phyloP scores from a whole-genome alignment of 306 rosid genomes.

The Pterocarpus santalinus region DNA sequence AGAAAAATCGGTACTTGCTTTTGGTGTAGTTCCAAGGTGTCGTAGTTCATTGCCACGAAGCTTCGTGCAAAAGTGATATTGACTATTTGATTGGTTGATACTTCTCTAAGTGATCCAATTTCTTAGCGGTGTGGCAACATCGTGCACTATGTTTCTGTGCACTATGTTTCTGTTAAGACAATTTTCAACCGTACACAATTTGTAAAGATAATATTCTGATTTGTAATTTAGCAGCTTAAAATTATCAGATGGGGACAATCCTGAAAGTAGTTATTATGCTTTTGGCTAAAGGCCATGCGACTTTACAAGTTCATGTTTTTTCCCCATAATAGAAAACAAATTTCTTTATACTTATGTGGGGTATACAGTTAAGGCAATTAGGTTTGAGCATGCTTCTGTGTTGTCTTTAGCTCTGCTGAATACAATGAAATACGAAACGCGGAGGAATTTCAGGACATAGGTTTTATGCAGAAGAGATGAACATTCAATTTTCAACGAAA shows the following conservation, averaged over 20 bases:
- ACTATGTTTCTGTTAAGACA: slow-evolving; percentile 25
- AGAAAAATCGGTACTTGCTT: slow-evolving; percentile 1
- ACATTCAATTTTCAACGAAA: not conserved
- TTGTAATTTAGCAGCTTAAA: slow-evolving; percentile 25
- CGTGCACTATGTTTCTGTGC: slow-evolving; percentile 9
- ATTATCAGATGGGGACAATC: slow-evolving; percentile 17
- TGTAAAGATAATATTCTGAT: slow-evolving; percentile 38
- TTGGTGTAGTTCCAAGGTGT: not conserved
- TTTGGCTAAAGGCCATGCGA: not conserved
- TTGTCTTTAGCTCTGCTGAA: not conserved
- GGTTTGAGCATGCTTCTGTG: not conserved
- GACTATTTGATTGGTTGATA: slow-evolving; percentile 28
- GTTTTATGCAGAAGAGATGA: not conserved
- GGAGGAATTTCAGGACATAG: not conserved
- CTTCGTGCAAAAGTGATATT: slow-evolving; percentile 8
- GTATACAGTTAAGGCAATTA: not conserved
- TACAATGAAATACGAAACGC: not conserved
- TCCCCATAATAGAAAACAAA: not conserved
- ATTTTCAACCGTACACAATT: slow-evolving; percentile 27
- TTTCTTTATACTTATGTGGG: not conserved
- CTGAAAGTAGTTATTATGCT: not conserved
- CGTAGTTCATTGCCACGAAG: not conserved
- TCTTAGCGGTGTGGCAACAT: slow-evolving; percentile 25
- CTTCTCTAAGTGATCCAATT: slow-evolving; percentile 32
- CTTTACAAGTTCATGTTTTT: slow-evolving; percentile 1